A percentile compares a stretch with the other conserved stretches of the same genome.
These are phyloP conservation scores for Solanum hybrid DNA, from an alignment of 305 asterid species.

Conservation along the genomic window DNA sequence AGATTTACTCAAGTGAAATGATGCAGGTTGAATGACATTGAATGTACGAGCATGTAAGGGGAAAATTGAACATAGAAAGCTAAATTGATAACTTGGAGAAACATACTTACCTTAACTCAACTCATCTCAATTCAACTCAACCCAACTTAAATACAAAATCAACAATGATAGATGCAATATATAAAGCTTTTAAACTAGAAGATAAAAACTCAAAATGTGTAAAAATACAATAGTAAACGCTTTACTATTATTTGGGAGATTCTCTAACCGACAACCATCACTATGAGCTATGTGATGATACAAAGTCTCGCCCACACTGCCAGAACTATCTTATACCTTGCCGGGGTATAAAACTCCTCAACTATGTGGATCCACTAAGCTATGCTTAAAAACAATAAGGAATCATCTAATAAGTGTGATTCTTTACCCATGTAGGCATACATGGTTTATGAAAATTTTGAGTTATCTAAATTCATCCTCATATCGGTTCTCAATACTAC, in stretches of 20 bases:
- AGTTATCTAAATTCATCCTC: background rate
- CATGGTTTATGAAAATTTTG: background rate
- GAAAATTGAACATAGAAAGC: background rate
- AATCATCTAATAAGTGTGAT: background rate
- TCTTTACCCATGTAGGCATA: background rate
- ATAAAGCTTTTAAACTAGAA: background rate
- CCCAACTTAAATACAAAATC: background rate
- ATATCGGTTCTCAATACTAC: background rate
- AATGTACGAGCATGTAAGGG: background rate
- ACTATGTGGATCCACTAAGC: background rate
- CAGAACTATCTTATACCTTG: background rate
- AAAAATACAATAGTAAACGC: background rate
- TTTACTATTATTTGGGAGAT: background rate
- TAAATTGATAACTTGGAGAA: background rate
- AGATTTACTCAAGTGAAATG: background rate
- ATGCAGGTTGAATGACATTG: background rate
- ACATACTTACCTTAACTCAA: background rate
- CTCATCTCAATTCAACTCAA: background rate
- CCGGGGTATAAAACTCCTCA: background rate
- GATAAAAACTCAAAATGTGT: background rate
- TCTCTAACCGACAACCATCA: background rate
- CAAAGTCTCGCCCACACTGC: background rate
- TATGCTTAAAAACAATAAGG: background rate
- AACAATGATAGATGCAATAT: background rate
- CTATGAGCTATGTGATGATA: background rate